Evolutionary conservation across 148 eudicot species (phyloP).

Genomic region (Euryodendron excelsum): DNA sequence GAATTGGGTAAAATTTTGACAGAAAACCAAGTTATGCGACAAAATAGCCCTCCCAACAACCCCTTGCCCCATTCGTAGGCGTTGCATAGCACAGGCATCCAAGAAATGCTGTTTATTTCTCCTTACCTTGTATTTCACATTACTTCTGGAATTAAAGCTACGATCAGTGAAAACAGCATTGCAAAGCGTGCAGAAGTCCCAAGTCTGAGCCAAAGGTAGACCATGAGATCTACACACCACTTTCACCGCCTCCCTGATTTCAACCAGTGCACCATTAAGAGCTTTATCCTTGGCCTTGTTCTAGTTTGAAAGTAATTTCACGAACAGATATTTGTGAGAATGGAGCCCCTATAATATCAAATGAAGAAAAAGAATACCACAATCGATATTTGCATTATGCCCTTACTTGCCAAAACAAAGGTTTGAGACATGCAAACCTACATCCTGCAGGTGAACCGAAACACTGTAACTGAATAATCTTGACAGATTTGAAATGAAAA

Average conservation of each 20-base stretch:
- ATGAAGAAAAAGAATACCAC: neutral
- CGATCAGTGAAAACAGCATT: no score
- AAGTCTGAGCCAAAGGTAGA: neutral
- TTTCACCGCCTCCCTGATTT: neutral
- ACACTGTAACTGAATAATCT: neutral
- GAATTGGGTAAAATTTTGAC: constrained; percentile 19
- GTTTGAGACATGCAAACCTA: neutral
- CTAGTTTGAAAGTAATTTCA: no score
- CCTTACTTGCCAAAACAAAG: neutral
- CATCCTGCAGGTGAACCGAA: neutral
- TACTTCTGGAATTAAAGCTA: no score
- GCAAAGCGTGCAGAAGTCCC: constrained; percentile 11
- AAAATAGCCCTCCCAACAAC: constrained; percentile 18
- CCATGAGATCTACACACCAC: neutral
- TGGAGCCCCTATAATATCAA: neutral
- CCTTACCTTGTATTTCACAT: neutral
- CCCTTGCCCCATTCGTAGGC: constrained; percentile 16
- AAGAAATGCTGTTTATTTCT: neutral
- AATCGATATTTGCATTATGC: neutral
- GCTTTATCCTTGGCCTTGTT: neutral
- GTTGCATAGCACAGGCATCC: neutral
- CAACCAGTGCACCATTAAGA: no score
- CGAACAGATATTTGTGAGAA: neutral
- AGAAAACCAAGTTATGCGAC: constrained; percentile 20
- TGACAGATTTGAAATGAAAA: neutral